Evolutionary conservation across 148 eudicot species (phyloP).

Genomic region (Limonium bicolor): DNA sequence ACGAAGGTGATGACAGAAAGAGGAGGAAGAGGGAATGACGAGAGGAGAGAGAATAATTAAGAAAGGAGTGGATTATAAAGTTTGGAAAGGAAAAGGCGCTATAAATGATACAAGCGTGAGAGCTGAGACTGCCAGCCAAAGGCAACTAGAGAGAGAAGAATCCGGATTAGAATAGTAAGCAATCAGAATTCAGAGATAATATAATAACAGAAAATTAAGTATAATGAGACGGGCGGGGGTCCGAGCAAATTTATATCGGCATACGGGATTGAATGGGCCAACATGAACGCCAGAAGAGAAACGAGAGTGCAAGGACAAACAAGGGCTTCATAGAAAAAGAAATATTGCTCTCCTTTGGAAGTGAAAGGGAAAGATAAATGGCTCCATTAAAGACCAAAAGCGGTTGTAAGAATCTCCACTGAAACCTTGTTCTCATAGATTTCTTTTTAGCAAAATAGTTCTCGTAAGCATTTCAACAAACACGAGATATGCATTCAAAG

Average conservation of each 20-base stretch:
- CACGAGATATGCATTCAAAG: conserved; percentile 3
- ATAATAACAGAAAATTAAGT: neutral
- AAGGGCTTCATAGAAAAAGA: neutral
- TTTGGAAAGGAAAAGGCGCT: neutral
- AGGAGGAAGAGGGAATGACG: neutral
- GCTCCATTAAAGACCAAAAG: neutral
- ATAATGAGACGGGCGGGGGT: neutral
- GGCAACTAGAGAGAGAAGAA: neutral
- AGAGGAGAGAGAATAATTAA: neutral
- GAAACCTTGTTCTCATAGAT: too few species aligned
- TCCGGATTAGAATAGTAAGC: neutral
- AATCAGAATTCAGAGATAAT: neutral
- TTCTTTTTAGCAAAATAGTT: too few species aligned
- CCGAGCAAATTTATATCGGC: neutral
- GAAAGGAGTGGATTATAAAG: neutral
- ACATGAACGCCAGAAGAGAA: too few species aligned
- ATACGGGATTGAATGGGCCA: too few species aligned
- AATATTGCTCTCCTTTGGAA: neutral
- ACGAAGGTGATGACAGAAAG: neutral
- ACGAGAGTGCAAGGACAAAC: neutral
- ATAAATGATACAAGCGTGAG: neutral
- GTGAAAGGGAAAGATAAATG: neutral
- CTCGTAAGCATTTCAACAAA: conserved; percentile 1
- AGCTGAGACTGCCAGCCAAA: neutral
- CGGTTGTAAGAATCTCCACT: neutral